A percentile compares a stretch with the other conserved stretches of the same genome.
Conservation (phyloP, 768 basidiomycete species). For the Clathrus columnatus region DNA sequence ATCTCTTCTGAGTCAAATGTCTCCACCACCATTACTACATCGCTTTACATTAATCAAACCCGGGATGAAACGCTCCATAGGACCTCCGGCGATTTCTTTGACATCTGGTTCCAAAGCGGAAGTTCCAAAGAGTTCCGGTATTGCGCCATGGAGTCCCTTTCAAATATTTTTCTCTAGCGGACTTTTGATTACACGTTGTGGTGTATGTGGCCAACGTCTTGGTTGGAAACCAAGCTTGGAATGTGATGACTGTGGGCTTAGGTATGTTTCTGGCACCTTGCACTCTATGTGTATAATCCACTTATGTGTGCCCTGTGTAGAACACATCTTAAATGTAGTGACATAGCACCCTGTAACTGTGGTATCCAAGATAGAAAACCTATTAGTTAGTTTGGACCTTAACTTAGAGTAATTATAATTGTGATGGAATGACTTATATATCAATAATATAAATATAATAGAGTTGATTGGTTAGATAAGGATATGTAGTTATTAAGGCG, state of each 20-base stretch:
- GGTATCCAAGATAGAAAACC: no score
- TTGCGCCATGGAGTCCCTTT: conserved; percentile 55
- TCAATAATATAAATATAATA: no score
- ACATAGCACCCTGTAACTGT: conserved; percentile 72
- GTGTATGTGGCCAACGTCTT: conserved; percentile 71
- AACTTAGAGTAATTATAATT: no score
- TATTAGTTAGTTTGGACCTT: no score
- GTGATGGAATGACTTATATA: no score
- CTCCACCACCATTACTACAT: conserved; percentile 53
- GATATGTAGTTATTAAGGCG: no score
- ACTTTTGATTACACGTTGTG: conserved; percentile 67
- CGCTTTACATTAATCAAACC: conserved; percentile 84
- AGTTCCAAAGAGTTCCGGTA: background rate
- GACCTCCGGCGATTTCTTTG: background rate
- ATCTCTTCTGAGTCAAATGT: background rate
- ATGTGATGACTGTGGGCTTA: conserved; percentile 83
- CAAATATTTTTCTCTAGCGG: conserved; percentile 73
- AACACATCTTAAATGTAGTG: conserved; percentile 83
- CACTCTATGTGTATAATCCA: background rate
- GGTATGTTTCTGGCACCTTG: conserved; percentile 31
- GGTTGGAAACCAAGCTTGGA: conserved; percentile 81
- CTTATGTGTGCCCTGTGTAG: conserved; percentile 28
- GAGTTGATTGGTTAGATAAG: no score
- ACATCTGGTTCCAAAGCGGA: background rate
- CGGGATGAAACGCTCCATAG: conserved; percentile 43